Conservation (phyloP, 2,329 filamentous ascomycete genomes). For the Sporothrix humicola region DNA sequence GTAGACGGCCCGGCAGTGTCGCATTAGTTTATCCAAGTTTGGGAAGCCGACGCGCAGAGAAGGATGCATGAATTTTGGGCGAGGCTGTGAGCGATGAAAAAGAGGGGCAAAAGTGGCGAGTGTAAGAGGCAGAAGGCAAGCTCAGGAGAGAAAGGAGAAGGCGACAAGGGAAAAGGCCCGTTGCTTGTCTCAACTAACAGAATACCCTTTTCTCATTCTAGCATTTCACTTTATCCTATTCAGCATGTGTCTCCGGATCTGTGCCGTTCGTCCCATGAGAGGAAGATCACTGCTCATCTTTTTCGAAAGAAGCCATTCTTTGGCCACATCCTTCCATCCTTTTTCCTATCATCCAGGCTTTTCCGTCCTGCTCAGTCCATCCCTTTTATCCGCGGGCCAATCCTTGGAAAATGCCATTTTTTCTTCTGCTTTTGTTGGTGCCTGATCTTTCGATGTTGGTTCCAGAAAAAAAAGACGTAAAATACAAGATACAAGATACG, state of each 20-base stretch:
- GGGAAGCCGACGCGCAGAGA: not conserved
- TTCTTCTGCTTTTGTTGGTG: not conserved
- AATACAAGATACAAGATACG: not conserved
- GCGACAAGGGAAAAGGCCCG: not conserved
- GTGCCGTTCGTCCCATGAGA: conserved; percentile 6
- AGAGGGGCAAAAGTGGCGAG: conserved; percentile 2
- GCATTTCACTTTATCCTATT: not conserved
- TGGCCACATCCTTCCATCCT: not conserved
- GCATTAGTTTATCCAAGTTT: conserved; percentile 30
- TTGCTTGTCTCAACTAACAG: not conserved
- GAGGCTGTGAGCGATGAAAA: conserved; percentile 22
- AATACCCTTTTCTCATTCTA: not conserved
- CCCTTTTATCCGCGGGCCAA: not conserved
- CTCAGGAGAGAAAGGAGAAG: not conserved
- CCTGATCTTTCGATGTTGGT: not conserved
- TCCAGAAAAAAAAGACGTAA: not conserved
- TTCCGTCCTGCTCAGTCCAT: not conserved
- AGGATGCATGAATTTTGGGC: conserved; percentile 27
- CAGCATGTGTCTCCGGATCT: not conserved
- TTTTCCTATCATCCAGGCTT: not conserved
- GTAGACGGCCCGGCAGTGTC: conserved; percentile 27
- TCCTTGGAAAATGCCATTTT: not conserved
- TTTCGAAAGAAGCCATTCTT: not conserved
- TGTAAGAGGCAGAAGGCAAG: not conserved
- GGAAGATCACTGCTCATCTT: conserved; percentile 4